Percentiles rank a stretch among this genome's conserved stretches.
phyloP scores from a whole-genome alignment of 371 early-diverging fungal genomes.

The Dichotomocladium elegans region DNA sequence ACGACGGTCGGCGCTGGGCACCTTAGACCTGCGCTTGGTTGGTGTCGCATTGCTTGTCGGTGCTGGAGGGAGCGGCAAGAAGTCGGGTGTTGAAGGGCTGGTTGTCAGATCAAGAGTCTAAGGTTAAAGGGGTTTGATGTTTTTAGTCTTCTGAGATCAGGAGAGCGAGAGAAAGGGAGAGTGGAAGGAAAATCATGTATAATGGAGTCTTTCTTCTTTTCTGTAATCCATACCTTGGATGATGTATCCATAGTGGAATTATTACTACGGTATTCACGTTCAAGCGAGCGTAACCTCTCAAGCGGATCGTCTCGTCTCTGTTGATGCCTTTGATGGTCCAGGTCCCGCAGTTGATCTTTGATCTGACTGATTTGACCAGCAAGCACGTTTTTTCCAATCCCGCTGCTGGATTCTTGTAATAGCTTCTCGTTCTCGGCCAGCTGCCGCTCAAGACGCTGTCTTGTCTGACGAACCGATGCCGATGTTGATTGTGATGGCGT shows the following conservation, averaged over 20 bases:
- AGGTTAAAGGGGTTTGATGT: too few species aligned
- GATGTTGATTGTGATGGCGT: slow-evolving; percentile 14
- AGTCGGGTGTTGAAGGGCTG: slow-evolving; percentile 1
- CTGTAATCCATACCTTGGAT: too few species aligned
- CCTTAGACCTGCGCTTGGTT: slow-evolving; percentile 34
- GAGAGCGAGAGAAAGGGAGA: not conserved
- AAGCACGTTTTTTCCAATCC: slow-evolving; percentile 23
- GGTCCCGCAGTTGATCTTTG: slow-evolving; percentile 11
- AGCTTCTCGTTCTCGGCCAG: slow-evolving; percentile 17
- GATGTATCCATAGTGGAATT: too few species aligned
- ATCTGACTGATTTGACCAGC: slow-evolving; percentile 22
- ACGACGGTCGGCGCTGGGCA: slow-evolving; percentile 28
- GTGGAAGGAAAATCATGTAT: not conserved
- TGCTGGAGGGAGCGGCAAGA: slow-evolving; percentile 33
- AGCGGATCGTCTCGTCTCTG: not conserved
- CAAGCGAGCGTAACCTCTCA: too few species aligned
- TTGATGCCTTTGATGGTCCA: slow-evolving; percentile 5
- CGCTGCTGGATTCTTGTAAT: slow-evolving; percentile 17
- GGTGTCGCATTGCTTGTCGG: slow-evolving; percentile 34
- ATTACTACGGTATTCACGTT: not conserved
- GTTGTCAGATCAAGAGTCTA: too few species aligned
- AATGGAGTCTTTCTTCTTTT: too few species aligned
- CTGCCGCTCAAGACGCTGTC: slow-evolving; percentile 13
- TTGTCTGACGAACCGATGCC: not conserved
- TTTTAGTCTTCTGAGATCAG: not conserved